A percentile compares a stretch with the other conserved stretches of the same genome.
Conservation (phyloP, 768 basidiomycete species). For the Suillus clintonianus region DNA sequence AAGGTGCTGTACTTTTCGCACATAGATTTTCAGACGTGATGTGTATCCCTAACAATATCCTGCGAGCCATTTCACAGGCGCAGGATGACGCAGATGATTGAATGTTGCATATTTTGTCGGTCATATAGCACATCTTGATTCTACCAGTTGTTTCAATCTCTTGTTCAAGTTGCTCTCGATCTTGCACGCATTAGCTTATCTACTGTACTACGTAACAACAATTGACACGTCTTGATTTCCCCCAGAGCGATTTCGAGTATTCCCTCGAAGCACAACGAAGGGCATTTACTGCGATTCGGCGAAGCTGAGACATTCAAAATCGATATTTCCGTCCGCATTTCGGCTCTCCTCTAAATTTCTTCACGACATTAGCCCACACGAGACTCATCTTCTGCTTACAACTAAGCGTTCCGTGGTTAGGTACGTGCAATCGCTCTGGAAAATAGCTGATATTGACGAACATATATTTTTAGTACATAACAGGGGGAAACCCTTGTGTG, state of each 20-base stretch:
- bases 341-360: not conserved
- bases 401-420: not conserved
- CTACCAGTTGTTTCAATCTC: not conserved
- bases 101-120: not conserved
- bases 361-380: not conserved
- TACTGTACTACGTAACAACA: not conserved
- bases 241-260: not conserved
- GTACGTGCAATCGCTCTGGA: not conserved
- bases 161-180: not conserved
- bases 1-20: slow-evolving; percentile 21
- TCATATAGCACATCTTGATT: not conserved
- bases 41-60: slow-evolving; percentile 17
- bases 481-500: too few species aligned
- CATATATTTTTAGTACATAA: not conserved
- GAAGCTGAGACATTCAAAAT: not conserved
- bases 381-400: not conserved
- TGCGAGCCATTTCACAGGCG: slow-evolving; percentile 21
- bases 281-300: not conserved
- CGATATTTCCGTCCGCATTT: not conserved
- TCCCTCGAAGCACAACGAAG: not conserved
- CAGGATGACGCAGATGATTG: slow-evolving; percentile 6
- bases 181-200: not conserved
- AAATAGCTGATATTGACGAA: not conserved
- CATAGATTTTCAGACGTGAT: slow-evolving; percentile 27
- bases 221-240: not conserved